A percentile compares a stretch with the other conserved stretches of the same genome.
Conservation (phyloP, 371 early-diverging fungal genomes). For the Saksenaea oblongispora region DNA sequence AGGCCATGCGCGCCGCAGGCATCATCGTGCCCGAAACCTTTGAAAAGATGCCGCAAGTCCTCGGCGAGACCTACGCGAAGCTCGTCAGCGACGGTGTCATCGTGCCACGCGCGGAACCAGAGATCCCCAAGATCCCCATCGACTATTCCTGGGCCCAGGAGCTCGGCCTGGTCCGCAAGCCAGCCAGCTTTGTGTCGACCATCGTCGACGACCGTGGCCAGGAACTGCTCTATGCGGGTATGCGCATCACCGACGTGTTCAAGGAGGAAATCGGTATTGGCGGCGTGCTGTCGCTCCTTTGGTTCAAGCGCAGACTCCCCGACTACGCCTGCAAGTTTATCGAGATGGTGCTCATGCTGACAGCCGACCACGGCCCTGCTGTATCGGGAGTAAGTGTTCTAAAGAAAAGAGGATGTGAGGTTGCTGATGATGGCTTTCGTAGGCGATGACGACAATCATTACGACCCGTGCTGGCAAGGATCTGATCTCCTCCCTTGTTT, state of each 20-base stretch:
- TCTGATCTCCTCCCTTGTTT: conserved; percentile 86
- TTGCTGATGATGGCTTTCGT: not conserved
- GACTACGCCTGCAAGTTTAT: conserved; percentile 92
- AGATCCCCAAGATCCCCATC: conserved; percentile 94
- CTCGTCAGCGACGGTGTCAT: conserved; percentile 74
- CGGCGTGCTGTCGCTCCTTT: conserved; percentile 90
- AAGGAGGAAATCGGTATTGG: conserved; percentile 96
- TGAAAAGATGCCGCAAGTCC: conserved; percentile 84
- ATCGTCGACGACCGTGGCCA: conserved; percentile 97
- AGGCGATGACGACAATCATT: conserved; percentile 96
- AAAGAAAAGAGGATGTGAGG: not conserved
- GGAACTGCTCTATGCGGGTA: conserved; percentile 95
- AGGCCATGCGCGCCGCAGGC: conserved; percentile 81
- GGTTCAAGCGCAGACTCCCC: conserved; percentile 96
- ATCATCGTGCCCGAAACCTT: conserved; percentile 91
- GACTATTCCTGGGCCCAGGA: conserved; percentile 98
- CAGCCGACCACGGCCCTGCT: conserved; percentile 94
- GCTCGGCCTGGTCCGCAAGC: conserved; percentile 94
- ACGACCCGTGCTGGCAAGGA: conserved; percentile 98
- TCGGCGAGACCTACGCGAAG: conserved; percentile 72
- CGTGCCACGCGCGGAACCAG: conserved; percentile 77
- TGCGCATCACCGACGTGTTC: conserved; percentile 95
- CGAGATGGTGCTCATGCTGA: conserved; percentile 97
- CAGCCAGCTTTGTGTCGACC: conserved; percentile 94
- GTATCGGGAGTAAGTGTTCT: conserved; percentile 37